Evolutionary conservation across 2,329 filamentous ascomycete genomes (phyloP).

Genomic region (Phialophora verrucosa): DNA sequence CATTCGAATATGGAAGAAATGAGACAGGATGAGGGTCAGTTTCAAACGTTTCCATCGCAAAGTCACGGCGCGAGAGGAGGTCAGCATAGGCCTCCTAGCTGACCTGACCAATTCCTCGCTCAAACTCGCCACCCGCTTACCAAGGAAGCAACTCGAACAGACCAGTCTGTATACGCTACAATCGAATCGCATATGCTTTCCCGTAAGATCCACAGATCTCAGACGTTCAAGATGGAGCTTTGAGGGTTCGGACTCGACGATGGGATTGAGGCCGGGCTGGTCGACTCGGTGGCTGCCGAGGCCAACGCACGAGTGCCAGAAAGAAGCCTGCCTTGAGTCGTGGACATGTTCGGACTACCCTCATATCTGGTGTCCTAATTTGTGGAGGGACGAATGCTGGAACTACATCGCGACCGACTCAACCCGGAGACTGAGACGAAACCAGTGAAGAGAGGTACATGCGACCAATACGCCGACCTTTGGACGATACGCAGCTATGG

Average conservation of each 20-base stretch:
- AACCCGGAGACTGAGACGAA: not conserved
- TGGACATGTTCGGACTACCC: not conserved
- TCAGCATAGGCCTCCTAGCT: conserved; percentile 21
- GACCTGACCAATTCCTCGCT: not conserved
- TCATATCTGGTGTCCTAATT: not conserved
- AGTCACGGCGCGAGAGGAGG: conserved; percentile 1
- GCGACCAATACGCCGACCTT: not conserved
- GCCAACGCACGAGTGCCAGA: not conserved
- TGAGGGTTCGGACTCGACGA: not conserved
- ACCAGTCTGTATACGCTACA: not conserved
- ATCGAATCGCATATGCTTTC: not conserved
- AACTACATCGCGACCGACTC: not conserved
- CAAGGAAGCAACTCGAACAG: not conserved
- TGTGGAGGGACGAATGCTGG: not conserved
- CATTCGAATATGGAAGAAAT: conserved; percentile 17
- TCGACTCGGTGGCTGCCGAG: not conserved
- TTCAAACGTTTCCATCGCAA: conserved; percentile 24
- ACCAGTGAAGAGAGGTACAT: not conserved
- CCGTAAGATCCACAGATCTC: not conserved
- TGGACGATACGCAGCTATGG: not conserved
- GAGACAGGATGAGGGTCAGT: conserved; percentile 20
- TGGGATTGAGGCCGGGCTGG: not conserved
- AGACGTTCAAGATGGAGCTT: not conserved
- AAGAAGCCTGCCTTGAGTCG: not conserved
- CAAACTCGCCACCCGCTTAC: not conserved